These are phyloP conservation scores for Chlorella sorokiniana DNA, from an alignment of 139 green algal genomes.

Conservation along the genomic window DNA sequence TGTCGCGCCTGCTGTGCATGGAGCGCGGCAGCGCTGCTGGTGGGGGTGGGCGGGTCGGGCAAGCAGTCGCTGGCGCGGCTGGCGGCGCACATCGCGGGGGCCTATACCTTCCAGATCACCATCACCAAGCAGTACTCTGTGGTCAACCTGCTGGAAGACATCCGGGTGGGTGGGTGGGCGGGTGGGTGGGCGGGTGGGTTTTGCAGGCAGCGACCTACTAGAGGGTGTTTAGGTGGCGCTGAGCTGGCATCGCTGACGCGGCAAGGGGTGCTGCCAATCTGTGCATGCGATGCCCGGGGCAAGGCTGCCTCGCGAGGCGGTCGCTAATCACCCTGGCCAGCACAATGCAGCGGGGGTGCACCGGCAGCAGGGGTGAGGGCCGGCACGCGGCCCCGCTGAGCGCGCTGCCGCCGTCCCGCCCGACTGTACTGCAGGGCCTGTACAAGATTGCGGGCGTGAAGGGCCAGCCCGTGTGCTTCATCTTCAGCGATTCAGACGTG, in stretches of 20 bases:
- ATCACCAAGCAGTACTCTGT: slow-evolving; percentile 88
- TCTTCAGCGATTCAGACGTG: slow-evolving; percentile 94
- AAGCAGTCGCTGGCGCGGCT: slow-evolving; percentile 86
- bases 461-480: slow-evolving; percentile 87
- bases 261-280: too few relatives aligned
- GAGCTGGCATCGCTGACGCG: too few relatives aligned
- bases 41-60: slow-evolving; percentile 91
- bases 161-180: slow-evolving; percentile 83
- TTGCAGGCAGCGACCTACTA: not conserved
- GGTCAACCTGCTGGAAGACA: slow-evolving; percentile 94
- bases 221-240: too few relatives aligned
- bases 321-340: too few relatives aligned
- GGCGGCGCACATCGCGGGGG: slow-evolving; percentile 80
- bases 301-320: too few relatives aligned
- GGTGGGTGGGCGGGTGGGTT: not conserved
- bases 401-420: not conserved
- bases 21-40: slow-evolving; percentile 86
- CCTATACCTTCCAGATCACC: slow-evolving; percentile 73
- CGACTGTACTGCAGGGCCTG: slow-evolving; percentile 40
- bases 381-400: not conserved
- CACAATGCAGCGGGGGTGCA: too few relatives aligned
- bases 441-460: slow-evolving; percentile 97
- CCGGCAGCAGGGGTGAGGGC: too few relatives aligned
- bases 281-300: too few relatives aligned
- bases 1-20: slow-evolving; percentile 85